Base-by-base conservation (phyloP, 2,329 filamentous ascomycete species). In the Ophiocordyceps camponoti-rufipedis region DNA sequence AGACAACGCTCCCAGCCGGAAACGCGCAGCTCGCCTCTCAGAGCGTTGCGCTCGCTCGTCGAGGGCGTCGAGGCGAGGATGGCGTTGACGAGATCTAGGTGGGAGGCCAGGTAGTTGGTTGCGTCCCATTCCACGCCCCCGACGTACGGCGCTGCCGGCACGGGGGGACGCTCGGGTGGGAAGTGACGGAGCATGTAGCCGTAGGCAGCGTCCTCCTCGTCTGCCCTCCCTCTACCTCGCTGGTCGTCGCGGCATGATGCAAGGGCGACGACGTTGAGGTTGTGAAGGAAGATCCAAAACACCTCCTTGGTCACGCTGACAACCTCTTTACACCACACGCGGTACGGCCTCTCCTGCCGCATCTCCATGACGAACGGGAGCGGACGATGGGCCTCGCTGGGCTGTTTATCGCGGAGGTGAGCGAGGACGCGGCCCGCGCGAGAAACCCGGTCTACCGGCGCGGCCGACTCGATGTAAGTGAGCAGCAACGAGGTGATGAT, bases 121-220 rank as follows among this genome's bases (percentile, higher is more conserved):
- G 91, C 91, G 58, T 96, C 91, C 91, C 91, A 96, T 63, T 98
- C 91, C 10, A 96, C 91, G 45, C 91, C 89, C 43, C 91, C 91
- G 40, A 96, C 88, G 57, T 96, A 96, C 1, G 89, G 89, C 5
- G 89, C 89, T 14, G 91, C 89, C 28, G 89, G 86, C 1, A 96
- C 87, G 0, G 91, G 91, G 4, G 88, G 84, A 0, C 87, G 79
- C 53, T 88, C 84, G 42, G 80, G 75, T 0, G 91, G 89, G 58
- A 95, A 96, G 62, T 88, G 75, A 16, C 74, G 71, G 43, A 70
- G 57, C 70, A 80, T 83, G 68, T 75, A 84, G 43, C 70, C 70
- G 52, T 74, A 73, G 33, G 60, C 60, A n/a, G 66, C 61, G 29
- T 60, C n/a, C 32, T 35, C 5, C 10, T 35, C 32, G 32, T 14